Conservation (phyloP, 371 early-diverging fungal genomes). For the Mucor circinelloides region DNA sequence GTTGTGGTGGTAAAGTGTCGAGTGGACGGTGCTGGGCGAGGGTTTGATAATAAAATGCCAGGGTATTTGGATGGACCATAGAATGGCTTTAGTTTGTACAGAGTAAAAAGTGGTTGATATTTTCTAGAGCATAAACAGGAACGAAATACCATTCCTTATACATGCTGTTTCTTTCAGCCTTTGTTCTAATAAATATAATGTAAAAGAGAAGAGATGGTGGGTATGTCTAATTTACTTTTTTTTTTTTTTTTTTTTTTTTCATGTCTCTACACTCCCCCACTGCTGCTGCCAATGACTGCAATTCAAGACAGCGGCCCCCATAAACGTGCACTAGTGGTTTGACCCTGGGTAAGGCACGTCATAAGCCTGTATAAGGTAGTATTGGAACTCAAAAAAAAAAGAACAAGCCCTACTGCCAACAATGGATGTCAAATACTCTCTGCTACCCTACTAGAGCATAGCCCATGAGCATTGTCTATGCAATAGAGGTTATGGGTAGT, state of each 20-base stretch:
- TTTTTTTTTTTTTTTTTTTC: not conserved
- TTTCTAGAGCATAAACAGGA: constrained; percentile 29
- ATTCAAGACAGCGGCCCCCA: not conserved
- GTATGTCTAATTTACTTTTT: no score
- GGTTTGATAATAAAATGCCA: not conserved
- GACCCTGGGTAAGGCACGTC: not conserved
- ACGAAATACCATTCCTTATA: constrained; percentile 35
- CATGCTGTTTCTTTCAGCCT: constrained; percentile 22
- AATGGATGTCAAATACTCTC: no score
- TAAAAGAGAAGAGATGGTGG: not conserved
- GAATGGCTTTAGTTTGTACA: not conserved
- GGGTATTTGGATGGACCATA: constrained; percentile 10
- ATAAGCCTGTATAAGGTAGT: not conserved
- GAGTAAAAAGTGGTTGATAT: not conserved
- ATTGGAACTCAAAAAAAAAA: constrained; percentile 2
- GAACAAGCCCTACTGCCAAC: not conserved
- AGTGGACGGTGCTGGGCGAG: not conserved
- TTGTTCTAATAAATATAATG: not conserved
- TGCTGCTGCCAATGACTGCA: not conserved
- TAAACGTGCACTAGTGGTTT: not conserved
- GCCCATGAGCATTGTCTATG: no score
- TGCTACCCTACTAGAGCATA: no score
- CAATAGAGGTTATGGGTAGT: no score
- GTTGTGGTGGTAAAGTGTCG: not conserved
- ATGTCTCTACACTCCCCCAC: not conserved